A percentile compares a stretch with the other conserved stretches of the same genome.
These are phyloP conservation scores for Carallia brachiata DNA, from an alignment of 345 rosid genomes.

Conservation along the genomic window DNA sequence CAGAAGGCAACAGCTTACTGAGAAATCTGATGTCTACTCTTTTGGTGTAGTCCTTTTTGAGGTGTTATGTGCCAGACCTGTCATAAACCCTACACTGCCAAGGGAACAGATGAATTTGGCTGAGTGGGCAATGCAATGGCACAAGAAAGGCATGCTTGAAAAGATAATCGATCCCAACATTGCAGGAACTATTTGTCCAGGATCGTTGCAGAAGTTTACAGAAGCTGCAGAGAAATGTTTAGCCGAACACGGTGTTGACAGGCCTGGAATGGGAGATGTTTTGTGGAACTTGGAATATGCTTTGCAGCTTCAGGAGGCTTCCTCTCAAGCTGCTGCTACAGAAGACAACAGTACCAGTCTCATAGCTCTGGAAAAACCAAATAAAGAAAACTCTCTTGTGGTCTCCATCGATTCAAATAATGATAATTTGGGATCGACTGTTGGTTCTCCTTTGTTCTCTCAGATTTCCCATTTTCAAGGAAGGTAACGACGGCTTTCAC, in stretches of 20 bases:
- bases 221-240: conserved; percentile 89
- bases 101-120: conserved; percentile 80
- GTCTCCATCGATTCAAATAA: not conserved
- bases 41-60: conserved; percentile 85
- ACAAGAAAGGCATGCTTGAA: conserved; percentile 56
- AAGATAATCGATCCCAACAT: conserved; percentile 62
- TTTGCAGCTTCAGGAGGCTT: conserved; percentile 70
- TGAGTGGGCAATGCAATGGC: conserved; percentile 74
- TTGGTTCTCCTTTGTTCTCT: conserved; percentile 27
- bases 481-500: conserved; percentile 5
- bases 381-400: not conserved
- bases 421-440: conserved; percentile 26
- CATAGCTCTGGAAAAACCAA: conserved; percentile 20
- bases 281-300: conserved; percentile 84
- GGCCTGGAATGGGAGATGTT: conserved; percentile 87
- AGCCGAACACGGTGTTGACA: conserved; percentile 74
- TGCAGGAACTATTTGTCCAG: conserved; percentile 42
- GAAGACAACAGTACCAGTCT: conserved; percentile 38
- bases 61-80: conserved; percentile 76
- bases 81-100: conserved; percentile 52
- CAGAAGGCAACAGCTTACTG: conserved; percentile 74
- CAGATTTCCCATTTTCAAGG: conserved; percentile 30
- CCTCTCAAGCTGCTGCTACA: conserved; percentile 33
- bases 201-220: conserved; percentile 54
- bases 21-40: conserved; percentile 85